These are phyloP conservation scores for Tetracladium maxilliforme DNA, from an alignment of 2,329 filamentous ascomycete species.

Conservation along the genomic window DNA sequence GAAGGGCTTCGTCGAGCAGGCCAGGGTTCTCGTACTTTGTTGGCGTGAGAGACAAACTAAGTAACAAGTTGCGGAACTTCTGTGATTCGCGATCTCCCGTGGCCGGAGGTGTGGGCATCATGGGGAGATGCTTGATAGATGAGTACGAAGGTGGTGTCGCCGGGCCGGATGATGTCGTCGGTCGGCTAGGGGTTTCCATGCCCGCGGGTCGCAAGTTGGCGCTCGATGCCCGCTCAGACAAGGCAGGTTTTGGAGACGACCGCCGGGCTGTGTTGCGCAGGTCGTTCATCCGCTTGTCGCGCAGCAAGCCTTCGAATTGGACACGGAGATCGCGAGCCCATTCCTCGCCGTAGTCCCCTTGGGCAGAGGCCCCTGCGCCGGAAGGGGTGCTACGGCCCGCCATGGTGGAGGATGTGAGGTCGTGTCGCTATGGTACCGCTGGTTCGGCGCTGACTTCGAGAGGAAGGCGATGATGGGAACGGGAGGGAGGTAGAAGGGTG, in stretches of 20 bases:
- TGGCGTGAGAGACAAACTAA: conserved; percentile 76
- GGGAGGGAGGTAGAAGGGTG: no score
- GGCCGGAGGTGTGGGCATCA: conserved; percentile 61
- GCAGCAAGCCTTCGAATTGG: conserved; percentile 76
- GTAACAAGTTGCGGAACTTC: conserved; percentile 68
- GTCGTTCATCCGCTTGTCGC: conserved; percentile 76
- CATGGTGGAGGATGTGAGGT: conserved; percentile 11
- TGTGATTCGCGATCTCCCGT: conserved; percentile 56
- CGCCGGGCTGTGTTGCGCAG: conserved; percentile 44
- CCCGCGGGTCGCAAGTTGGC: conserved; percentile 26
- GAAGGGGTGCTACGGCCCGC: conserved; percentile 9
- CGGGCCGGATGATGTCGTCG: conserved; percentile 29
- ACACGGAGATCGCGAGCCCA: conserved; percentile 68
- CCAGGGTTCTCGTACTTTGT: conserved; percentile 95
- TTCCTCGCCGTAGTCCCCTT: conserved; percentile 40
- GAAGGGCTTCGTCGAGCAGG: conserved; percentile 78
- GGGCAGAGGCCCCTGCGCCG: conserved; percentile 1
- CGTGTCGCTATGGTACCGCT: no score
- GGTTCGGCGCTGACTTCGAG: no score
- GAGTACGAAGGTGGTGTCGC: conserved; percentile 41
- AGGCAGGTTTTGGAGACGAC: conserved; percentile 6
- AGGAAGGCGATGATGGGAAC: no score
- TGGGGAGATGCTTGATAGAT: conserved; percentile 47
- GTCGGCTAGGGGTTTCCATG: conserved; percentile 22
- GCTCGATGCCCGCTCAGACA: conserved; percentile 35